Evolutionary conservation across 2,329 filamentous ascomycete genomes (phyloP).

Genomic region (Thermoascus crustaceus): DNA sequence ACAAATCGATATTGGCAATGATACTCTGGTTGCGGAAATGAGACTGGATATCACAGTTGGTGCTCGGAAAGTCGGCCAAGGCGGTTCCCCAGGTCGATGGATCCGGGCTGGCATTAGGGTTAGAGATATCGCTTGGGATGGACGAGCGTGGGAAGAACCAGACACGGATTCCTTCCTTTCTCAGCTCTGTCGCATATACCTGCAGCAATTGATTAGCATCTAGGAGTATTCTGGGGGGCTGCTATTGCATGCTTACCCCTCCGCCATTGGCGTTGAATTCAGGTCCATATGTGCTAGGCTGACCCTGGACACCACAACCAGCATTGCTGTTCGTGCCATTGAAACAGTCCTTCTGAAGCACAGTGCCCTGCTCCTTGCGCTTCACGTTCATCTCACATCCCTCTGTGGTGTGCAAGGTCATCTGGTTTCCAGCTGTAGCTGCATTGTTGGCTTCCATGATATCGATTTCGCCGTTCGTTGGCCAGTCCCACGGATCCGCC

Average conservation of each 20-base stretch:
- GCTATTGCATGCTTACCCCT: constrained; percentile 30
- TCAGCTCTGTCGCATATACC: constrained; percentile 55
- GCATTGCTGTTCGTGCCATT: constrained; percentile 45
- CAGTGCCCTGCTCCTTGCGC: constrained; percentile 45
- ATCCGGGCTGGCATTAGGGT: constrained; percentile 43
- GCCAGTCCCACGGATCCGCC: constrained; percentile 54
- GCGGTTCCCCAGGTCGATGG: constrained; percentile 56
- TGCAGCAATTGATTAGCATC: constrained; percentile 6
- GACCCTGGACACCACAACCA: constrained; percentile 49
- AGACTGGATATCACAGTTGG: constrained; percentile 49
- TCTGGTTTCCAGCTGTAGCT: constrained; percentile 47
- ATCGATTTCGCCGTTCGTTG: constrained; percentile 57
- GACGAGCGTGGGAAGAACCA: constrained; percentile 50
- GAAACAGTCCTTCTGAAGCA: constrained; percentile 42
- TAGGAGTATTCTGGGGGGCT: neutral
- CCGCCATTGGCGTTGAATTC: constrained; percentile 48
- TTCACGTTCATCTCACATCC: constrained; percentile 48
- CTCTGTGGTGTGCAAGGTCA: constrained; percentile 52
- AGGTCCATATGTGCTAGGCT: constrained; percentile 41
- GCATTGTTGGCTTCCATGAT: constrained; percentile 53
- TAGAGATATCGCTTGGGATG: constrained; percentile 47
- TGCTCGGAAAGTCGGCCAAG: constrained; percentile 57
- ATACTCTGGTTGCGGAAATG: constrained; percentile 61
- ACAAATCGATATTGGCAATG: constrained; percentile 58
- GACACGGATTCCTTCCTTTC: constrained; percentile 52